Evolutionary conservation across 257 asterid genomes (phyloP).

Genomic region (Forsythia suspensa): DNA sequence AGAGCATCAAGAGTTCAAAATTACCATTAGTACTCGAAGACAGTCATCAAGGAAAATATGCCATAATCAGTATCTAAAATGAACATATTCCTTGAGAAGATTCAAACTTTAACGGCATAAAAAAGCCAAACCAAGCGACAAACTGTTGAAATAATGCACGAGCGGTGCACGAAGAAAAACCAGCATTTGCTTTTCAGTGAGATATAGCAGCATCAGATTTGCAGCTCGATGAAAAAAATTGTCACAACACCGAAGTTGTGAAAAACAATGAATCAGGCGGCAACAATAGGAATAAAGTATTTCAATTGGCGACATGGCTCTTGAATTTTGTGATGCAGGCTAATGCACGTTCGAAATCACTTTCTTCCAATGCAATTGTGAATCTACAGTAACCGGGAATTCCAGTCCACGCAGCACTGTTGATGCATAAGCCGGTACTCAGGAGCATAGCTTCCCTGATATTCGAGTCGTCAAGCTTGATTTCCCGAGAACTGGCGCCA

Average conservation of each 20-base stretch:
- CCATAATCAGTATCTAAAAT: background rate
- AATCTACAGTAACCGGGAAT: constrained; percentile 90
- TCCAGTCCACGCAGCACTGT: constrained; percentile 89
- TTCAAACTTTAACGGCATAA: background rate
- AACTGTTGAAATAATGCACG: background rate
- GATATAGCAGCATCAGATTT: background rate
- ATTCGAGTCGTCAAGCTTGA: constrained; percentile 72
- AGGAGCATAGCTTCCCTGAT: constrained; percentile 76
- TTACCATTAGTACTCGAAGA: background rate
- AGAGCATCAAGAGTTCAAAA: too few species aligned
- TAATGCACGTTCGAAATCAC: constrained; percentile 72
- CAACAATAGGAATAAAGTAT: constrained; percentile 1
- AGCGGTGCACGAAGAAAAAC: background rate
- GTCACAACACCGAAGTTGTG: constrained; percentile 52
- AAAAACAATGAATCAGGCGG: constrained; percentile 13
- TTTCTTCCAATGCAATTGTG: constrained; percentile 75
- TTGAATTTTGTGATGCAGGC: constrained; percentile 74
- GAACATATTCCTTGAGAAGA: background rate
- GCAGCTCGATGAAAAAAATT: background rate
- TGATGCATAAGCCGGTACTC: constrained; percentile 86
- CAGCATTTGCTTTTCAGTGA: background rate
- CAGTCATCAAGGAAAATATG: background rate
- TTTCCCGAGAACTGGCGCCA: constrained; percentile 31
- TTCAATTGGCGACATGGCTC: constrained; percentile 35
- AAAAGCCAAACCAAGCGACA: background rate